Percentiles rank a stretch among this genome's conserved stretches.
These are phyloP conservation scores for Fusarium sp. DNA, from an alignment of 2,329 filamentous ascomycete species.

Conservation along the genomic window DNA sequence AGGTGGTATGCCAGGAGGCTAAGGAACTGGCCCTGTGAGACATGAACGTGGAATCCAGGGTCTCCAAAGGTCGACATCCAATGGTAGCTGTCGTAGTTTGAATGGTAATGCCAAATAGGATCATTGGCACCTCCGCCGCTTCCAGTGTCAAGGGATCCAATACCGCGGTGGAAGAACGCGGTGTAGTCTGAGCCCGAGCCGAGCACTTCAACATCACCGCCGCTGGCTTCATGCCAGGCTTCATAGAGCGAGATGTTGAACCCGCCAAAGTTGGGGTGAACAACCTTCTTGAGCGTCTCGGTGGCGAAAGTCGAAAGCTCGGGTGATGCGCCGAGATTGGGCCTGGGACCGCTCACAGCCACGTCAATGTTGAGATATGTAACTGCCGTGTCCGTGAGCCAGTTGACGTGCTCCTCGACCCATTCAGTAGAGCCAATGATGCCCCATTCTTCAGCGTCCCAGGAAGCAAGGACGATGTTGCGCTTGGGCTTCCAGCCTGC, in stretches of 20 bases:
- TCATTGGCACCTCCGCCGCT: conserved; percentile 56
- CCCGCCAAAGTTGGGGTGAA: conserved; percentile 66
- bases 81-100: conserved; percentile 83
- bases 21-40: conserved; percentile 61
- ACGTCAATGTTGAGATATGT: conserved; percentile 86
- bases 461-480: conserved; percentile 74
- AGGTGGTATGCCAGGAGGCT: conserved; percentile 52
- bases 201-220: conserved; percentile 59
- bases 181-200: conserved; percentile 75
- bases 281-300: conserved; percentile 67
- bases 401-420: conserved; percentile 84
- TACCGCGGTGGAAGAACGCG: conserved; percentile 67
- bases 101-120: conserved; percentile 79
- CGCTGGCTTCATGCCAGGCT: conserved; percentile 50
- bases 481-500: conserved; percentile 83
- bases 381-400: conserved; percentile 75
- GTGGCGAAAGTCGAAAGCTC: conserved; percentile 72
- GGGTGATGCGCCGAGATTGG: conserved; percentile 68
- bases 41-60: conserved; percentile 67
- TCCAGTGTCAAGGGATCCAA: conserved; percentile 63
- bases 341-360: conserved; percentile 65
- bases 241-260: conserved; percentile 54
- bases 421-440: conserved; percentile 84
- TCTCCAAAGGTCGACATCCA: conserved; percentile 88
- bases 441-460: conserved; percentile 82